Base-by-base conservation (phyloP, 768 basidiomycete species). In the Suillus subaureus region DNA sequence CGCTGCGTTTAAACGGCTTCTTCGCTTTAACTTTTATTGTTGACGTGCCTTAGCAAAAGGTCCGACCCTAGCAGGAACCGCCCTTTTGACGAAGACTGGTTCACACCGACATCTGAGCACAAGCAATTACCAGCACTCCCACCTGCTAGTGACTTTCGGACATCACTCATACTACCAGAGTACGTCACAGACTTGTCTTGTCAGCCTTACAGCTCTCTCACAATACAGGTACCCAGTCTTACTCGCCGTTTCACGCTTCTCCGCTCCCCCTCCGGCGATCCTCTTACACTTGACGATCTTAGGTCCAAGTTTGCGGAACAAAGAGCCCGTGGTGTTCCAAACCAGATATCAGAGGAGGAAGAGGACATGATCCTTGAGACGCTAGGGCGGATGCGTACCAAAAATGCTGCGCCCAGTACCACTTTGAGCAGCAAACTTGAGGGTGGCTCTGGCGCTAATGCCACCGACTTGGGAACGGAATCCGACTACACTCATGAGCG, bases 81-180 rank as follows among this genome's bases (percentile, higher is more conserved):
- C 67, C 81, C 82, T 57, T 69, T 79, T 61, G 78, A 83, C 64
- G 76, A 77, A 65, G 64, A 67, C 67, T 69, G 63, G 33, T 67
- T 71, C 70, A 70, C 74, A 70, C 77, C 74, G 16, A 70, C 76
- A 61, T 70, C 75, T 68, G 75, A 80, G 51, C 79, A 78, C 66
- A 80, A 80, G 54, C 68, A 74, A 57, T 79, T 87, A 3, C 86
- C 85, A 58, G 82, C 84, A 68, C 82, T 94, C 21, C 89, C 91
- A 62, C 84, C 89, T 11, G 79, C 83, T 52, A 87, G 85, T 80
- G 87, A 93, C 77, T 95, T 95, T 80, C 90, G 93, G 72, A 93
- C 93, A 37, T 93, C 92, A 66, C 84, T 90, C 73, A 93, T 95
- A 71, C 79, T 95, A 58, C 92, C 92, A 75, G 91, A 90, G 93